Evolutionary conservation across 179 eudicot species (phyloP).

Genomic region (Drosera spatulata): DNA sequence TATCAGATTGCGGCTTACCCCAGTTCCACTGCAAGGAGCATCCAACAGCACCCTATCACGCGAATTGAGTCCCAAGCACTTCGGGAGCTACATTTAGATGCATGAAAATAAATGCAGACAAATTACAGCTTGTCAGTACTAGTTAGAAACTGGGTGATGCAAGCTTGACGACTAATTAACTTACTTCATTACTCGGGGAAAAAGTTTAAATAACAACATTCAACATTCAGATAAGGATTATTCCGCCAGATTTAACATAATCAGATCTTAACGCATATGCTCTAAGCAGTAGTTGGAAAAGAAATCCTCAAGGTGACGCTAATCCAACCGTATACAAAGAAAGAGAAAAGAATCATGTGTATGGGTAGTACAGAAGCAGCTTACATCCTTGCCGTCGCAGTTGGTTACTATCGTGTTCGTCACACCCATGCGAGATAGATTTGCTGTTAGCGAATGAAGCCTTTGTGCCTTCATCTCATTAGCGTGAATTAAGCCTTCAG

Average conservation of each 20-base stretch:
- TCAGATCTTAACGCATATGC: too few relatives aligned
- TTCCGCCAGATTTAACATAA: too few relatives aligned
- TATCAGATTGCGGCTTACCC: conserved; percentile 32
- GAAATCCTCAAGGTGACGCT: too few relatives aligned
- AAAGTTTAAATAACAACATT: too few relatives aligned
- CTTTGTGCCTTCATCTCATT: conserved; percentile 89
- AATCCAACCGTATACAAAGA: too few relatives aligned
- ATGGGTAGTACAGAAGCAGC: conserved; percentile 1
- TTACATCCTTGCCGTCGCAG: conserved; percentile 94
- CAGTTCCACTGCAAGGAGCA: conserved; percentile 99
- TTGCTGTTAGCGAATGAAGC: conserved; percentile 79
- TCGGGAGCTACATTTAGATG: conserved; percentile 53
- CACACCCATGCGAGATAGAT: conserved; percentile 90
- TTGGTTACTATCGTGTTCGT: conserved; percentile 80
- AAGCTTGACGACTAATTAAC: too few relatives aligned
- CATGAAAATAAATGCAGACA: background rate
- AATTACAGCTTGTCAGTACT: background rate
- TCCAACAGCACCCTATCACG: conserved; percentile 82
- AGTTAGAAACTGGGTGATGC: too few relatives aligned
- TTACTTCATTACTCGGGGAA: too few relatives aligned
- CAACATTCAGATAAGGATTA: too few relatives aligned
- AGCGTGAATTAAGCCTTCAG: conserved; percentile 68
- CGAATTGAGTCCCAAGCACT: conserved; percentile 71
- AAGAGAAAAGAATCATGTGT: too few relatives aligned
- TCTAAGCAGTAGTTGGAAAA: too few relatives aligned